These are phyloP conservation scores for Fistulinella prunicolor DNA, from an alignment of 768 basidiomycete genomes.

Conservation along the genomic window DNA sequence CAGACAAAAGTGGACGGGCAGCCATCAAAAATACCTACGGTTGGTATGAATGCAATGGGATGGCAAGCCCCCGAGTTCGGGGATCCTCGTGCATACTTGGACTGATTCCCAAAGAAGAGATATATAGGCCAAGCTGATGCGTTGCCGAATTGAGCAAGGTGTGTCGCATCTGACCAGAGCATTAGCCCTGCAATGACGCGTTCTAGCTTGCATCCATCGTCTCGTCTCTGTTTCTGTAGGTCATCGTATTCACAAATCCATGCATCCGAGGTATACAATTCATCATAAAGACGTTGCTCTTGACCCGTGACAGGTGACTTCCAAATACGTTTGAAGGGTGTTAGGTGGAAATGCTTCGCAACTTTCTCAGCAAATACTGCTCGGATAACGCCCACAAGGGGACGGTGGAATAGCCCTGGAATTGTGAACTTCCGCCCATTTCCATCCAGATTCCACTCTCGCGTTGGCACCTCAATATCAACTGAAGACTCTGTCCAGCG, in stretches of 20 bases:
- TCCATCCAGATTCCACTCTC: background rate
- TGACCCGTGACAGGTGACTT: background rate
- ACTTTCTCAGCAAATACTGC: background rate
- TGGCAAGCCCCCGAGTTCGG: constrained; percentile 34
- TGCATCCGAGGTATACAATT: constrained; percentile 20
- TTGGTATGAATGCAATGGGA: constrained; percentile 23
- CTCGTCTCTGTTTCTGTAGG: constrained; percentile 12
- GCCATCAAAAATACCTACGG: background rate
- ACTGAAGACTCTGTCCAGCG: background rate
- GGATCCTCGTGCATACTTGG: constrained; percentile 36
- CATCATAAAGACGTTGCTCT: constrained; percentile 8
- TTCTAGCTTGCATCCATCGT: constrained; percentile 12
- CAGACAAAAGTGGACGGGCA: too few relatives aligned
- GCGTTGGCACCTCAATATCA: background rate
- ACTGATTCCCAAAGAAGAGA: constrained; percentile 34
- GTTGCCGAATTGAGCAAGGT: constrained; percentile 14
- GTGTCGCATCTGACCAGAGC: constrained; percentile 22
- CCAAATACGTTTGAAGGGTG: background rate
- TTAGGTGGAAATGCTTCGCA: background rate
- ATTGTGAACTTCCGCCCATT: background rate
- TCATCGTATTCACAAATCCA: constrained; percentile 20
- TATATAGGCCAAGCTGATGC: constrained; percentile 9
- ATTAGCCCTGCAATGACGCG: constrained; percentile 15
- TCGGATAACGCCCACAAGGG: background rate
- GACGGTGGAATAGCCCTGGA: background rate